Percentiles rank a stretch among this genome's conserved stretches.
These are phyloP conservation scores for Pholiota microspora DNA, from an alignment of 768 basidiomycete species.

Conservation along the genomic window DNA sequence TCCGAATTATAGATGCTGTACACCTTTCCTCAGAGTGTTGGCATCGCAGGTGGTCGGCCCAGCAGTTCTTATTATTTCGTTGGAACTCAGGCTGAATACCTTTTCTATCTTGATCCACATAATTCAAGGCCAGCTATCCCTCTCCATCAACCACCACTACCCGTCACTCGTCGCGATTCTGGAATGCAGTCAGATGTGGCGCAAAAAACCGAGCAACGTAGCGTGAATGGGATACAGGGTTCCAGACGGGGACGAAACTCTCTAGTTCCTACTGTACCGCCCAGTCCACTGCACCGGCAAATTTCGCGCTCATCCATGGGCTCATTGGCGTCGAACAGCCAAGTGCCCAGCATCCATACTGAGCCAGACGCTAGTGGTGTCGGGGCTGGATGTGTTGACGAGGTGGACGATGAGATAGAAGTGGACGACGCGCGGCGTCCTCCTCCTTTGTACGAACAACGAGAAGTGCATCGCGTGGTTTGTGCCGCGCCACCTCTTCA, in stretches of 20 bases:
- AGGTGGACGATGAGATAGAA: not conserved
- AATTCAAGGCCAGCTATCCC: slow-evolving; percentile 77
- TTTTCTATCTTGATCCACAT: slow-evolving; percentile 83
- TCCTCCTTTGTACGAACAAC: slow-evolving; percentile 23
- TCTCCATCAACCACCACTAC: slow-evolving; percentile 41
- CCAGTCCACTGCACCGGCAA: slow-evolving; percentile 66
- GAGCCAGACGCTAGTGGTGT: not conserved
- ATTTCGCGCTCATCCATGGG: slow-evolving; percentile 37
- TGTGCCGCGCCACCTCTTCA: not conserved
- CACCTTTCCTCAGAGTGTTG: slow-evolving; percentile 92
- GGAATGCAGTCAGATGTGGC: too few relatives aligned
- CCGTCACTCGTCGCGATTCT: not conserved
- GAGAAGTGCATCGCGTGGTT: not conserved
- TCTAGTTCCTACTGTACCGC: too few relatives aligned
- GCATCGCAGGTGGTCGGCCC: slow-evolving; percentile 94
- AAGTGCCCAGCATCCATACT: not conserved
- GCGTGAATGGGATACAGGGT: too few relatives aligned
- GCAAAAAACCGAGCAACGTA: too few relatives aligned
- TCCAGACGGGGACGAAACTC: too few relatives aligned
- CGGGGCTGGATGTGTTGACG: not conserved
- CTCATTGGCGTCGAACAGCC: slow-evolving; percentile 2
- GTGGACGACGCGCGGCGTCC: slow-evolving; percentile 9
- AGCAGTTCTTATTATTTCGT: slow-evolving; percentile 99
- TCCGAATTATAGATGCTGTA: slow-evolving; percentile 68
- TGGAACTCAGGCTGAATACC: slow-evolving; percentile 82